These are phyloP conservation scores for Nicotiana knightiana DNA, from an alignment of 257 asterid species.

Conservation along the genomic window DNA sequence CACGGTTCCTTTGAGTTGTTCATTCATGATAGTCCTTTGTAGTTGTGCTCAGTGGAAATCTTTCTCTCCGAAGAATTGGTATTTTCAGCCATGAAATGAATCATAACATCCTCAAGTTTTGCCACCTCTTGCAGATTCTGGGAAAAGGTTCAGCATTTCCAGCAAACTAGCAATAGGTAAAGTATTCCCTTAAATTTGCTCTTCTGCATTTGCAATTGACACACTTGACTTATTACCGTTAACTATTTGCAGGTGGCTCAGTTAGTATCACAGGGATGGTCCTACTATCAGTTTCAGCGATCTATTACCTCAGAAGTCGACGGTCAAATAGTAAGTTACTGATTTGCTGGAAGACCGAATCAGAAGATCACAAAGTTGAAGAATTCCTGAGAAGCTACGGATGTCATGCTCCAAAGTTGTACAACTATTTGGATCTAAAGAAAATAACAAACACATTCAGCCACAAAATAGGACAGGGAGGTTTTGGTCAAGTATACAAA, in stretches of 20 bases:
- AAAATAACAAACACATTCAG: conserved; percentile 40
- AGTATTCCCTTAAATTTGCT: conserved; percentile 3
- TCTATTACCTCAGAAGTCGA: conserved; percentile 17
- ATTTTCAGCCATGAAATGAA: not conserved
- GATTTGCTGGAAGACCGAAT: not conserved
- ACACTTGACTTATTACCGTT: not conserved
- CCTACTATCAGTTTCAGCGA: not conserved
- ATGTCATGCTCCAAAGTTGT: conserved; percentile 41
- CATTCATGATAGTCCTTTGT: not conserved
- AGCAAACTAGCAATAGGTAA: not conserved
- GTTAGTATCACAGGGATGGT: conserved; percentile 6
- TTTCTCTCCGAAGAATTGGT: not conserved
- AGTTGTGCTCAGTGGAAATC: not conserved
- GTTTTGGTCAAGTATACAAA: conserved; percentile 51
- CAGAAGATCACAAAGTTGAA: conserved; percentile 22
- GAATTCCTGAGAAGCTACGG: conserved; percentile 35
- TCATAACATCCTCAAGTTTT: not conserved
- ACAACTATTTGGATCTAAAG: conserved; percentile 34
- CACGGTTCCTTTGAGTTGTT: not conserved
- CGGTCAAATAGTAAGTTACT: not conserved
- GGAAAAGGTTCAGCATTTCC: not conserved
- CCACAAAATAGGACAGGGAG: conserved; percentile 48
- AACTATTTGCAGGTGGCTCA: conserved; percentile 25
- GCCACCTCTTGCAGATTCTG: not conserved
- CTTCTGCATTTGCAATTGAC: not conserved